A percentile compares a stretch with the other conserved stretches of the same genome.
phyloP scores from a whole-genome alignment of 2,329 filamentous ascomycete species.

The Claviceps pusilla region DNA sequence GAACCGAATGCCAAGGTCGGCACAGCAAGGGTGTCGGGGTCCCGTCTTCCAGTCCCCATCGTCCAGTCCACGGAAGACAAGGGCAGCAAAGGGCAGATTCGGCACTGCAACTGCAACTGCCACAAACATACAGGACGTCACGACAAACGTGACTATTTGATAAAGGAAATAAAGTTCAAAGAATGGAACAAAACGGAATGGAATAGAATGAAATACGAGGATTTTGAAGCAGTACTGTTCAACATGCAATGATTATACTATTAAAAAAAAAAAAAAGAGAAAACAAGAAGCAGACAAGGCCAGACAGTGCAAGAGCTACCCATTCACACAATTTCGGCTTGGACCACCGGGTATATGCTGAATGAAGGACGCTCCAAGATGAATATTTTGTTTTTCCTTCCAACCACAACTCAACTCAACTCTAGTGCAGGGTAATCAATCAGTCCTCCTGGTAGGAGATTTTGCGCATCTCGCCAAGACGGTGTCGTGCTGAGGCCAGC shows the following conservation, averaged over 20 bases:
- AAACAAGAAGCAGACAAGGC: background rate
- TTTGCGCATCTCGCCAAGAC: slow-evolving; percentile 95
- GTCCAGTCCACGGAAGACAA: background rate
- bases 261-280: background rate
- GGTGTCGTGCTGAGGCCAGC: slow-evolving; percentile 60
- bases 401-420: background rate
- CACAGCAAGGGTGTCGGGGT: background rate
- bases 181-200: background rate
- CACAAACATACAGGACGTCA: background rate
- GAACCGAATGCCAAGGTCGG: background rate
- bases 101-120: background rate
- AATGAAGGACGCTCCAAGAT: background rate
- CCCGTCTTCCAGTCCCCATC: background rate
- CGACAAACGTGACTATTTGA: background rate
- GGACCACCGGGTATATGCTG: background rate
- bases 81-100: background rate
- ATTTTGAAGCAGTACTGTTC: too few relatives aligned
- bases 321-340: background rate
- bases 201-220: background rate
- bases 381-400: background rate
- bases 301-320: background rate
- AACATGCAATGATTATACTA: background rate
- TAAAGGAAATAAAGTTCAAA: background rate
- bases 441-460: slow-evolving; percentile 78
- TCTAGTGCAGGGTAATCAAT: slow-evolving; percentile 12